Base-by-base conservation (phyloP, 2,329 filamentous ascomycete genomes). In the Hymenoscyphus albidus region DNA sequence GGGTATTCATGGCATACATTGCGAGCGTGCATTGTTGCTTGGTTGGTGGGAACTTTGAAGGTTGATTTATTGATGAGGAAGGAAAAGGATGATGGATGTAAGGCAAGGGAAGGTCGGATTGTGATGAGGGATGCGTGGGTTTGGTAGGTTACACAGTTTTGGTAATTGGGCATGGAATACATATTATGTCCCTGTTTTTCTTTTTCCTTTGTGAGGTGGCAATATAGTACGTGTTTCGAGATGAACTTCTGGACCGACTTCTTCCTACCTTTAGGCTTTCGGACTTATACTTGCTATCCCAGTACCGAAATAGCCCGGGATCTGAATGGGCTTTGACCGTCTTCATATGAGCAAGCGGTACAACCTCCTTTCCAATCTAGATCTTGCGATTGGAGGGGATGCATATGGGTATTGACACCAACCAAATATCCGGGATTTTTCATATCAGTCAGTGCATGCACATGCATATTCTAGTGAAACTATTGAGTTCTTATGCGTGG, bases 131-230 rank as follows among this genome's bases (percentile, higher is more conserved):
- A n/a, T 18, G n/a, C 44, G 35, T 35, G 2, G 5, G 35, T 35
- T 13, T 27, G 44, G 44, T 51, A 18, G 44, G 12, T n/a, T 51
- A 51, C 22, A 10, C 18, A 51, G 44, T 51, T 35, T 22, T 51
- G 44, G 44, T 51, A 51, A 51, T 51, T 51, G 44, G 44, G 44
- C 18, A n/a, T 27, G 44, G 44, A 51, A 51, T 51, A n/a, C 44
- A 51, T 12, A 51, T 51, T 35, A 35, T 35, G 35, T 35, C 35
- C 35, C 35, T 35, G 35, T 1, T 7, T 35, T 35, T 35, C 35
- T 35, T 35, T 35, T 35, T 6, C 35, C 5, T 7, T 10, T 5
- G 35, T 35, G 35, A 35, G 5, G 35, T 35, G 35, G 9, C 27
- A 27, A 27, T 27, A 27, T 27, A 27, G 27, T 27, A 27, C 27